phyloP scores from a whole-genome alignment of 208 protist genomes.

The Wallacemonas sp. region DNA sequence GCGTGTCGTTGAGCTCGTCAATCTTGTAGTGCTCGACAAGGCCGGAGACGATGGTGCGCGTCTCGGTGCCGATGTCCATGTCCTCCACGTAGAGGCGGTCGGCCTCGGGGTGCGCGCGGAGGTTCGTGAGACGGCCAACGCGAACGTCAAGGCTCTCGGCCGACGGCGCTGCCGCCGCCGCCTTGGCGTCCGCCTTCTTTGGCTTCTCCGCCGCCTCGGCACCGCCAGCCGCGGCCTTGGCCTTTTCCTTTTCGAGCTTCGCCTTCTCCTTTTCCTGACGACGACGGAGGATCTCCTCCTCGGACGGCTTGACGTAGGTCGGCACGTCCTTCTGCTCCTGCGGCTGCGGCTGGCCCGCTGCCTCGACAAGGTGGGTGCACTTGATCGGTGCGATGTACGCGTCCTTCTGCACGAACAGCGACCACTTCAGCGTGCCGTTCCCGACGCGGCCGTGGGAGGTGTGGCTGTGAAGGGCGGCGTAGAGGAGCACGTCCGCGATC shows the following conservation, averaged over 20 bases:
- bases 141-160: conserved; percentile 54
- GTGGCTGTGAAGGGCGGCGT: conserved; percentile 57
- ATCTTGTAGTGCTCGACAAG: conserved; percentile 79
- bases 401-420: conserved; percentile 37
- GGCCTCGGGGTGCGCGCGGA: conserved; percentile 80
- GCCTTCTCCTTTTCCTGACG: conserved; percentile 75
- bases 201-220: conserved; percentile 4
- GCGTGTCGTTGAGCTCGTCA: conserved; percentile 72
- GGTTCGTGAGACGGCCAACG: conserved; percentile 83
- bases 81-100: conserved; percentile 92
- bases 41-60: conserved; percentile 91
- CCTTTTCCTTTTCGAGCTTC: conserved; percentile 74
- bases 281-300: conserved; percentile 80
- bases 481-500: conserved; percentile 74
- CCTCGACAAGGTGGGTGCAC: conserved; percentile 13
- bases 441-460: conserved; percentile 20
- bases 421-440: conserved; percentile 42
- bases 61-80: conserved; percentile 90
- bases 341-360: not conserved
- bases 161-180: conserved; percentile 11
- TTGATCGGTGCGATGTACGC: conserved; percentile 42
- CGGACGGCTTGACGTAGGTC: conserved; percentile 70
- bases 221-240: conserved; percentile 43
- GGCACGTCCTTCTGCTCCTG: conserved; percentile 19
- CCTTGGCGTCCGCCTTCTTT: conserved; percentile 15